phyloP scores from a whole-genome alignment of 1,284 basidiomycete genomes.

The Cryptococcus wingfieldii region DNA sequence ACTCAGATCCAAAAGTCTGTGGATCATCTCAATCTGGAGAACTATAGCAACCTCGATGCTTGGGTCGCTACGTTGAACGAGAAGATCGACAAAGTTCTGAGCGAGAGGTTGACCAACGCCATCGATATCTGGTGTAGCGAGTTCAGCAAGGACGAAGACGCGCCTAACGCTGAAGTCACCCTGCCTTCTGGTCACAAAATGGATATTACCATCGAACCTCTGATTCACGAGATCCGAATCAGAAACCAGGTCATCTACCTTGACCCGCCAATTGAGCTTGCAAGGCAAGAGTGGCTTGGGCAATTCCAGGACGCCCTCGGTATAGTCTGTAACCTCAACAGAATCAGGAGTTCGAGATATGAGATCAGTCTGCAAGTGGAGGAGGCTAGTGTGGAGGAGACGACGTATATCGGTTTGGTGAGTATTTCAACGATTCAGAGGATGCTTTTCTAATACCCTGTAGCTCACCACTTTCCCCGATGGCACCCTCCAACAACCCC shows the following conservation, averaged over 20 bases:
- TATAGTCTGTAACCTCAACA: conserved; percentile 66
- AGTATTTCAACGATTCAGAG: conserved; percentile 26
- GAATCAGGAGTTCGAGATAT: conserved; percentile 91
- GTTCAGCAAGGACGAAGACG: conserved; percentile 69
- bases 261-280: conserved; percentile 94
- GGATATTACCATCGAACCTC: conserved; percentile 58
- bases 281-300: conserved; percentile 83
- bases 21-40: conserved; percentile 89
- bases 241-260: conserved; percentile 98
- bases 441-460: conserved; percentile 1
- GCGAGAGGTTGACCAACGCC: conserved; percentile 71
- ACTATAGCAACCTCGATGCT: conserved; percentile 94
- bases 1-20: conserved; percentile 82
- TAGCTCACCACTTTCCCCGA: conserved; percentile 74
- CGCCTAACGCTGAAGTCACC: conserved; percentile 8
- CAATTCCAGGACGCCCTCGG: conserved; percentile 89
- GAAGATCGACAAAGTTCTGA: conserved; percentile 75
- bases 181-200: not conserved
- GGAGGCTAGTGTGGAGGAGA: conserved; percentile 60
- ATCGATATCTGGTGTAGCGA: conserved; percentile 83
- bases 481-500: conserved; percentile 72
- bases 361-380: conserved; percentile 88
- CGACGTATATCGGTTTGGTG: conserved; percentile 77
- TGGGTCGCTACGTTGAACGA: conserved; percentile 89
- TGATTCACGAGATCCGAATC: conserved; percentile 92